Evolutionary conservation across 306 rosid species (phyloP).

Genomic region (Prunus dulcis): DNA sequence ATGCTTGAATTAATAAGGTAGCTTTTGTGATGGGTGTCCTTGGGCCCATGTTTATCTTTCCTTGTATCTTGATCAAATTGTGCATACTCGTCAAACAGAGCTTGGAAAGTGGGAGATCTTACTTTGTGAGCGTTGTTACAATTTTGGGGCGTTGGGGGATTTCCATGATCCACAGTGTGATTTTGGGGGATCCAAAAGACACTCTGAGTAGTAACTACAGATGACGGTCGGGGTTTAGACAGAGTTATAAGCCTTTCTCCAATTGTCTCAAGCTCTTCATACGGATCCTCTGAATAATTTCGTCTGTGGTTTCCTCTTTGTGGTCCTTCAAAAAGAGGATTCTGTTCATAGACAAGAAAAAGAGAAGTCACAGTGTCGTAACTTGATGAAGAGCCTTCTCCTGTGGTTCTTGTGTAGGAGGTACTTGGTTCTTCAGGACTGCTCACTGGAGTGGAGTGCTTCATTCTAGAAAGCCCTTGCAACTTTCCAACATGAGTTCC

Average conservation of each 20-base stretch:
- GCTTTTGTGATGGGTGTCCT: slow-evolving; percentile 41
- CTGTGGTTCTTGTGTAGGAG: slow-evolving; percentile 51
- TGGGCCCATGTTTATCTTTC: slow-evolving; percentile 24
- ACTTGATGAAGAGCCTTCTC: slow-evolving; percentile 58
- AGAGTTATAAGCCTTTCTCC: slow-evolving; percentile 42
- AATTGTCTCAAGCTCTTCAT: slow-evolving; percentile 39
- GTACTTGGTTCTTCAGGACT: slow-evolving; percentile 77
- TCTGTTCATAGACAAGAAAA: slow-evolving; percentile 74
- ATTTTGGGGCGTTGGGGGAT: slow-evolving; percentile 32
- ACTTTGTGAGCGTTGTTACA: slow-evolving; percentile 26
- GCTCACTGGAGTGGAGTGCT: slow-evolving; percentile 76
- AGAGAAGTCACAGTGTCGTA: slow-evolving; percentile 54
- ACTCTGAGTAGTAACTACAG: slow-evolving; percentile 36
- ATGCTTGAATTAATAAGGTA: slow-evolving; percentile 41
- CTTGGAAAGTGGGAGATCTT: slow-evolving; percentile 52
- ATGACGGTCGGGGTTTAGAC: slow-evolving; percentile 34
- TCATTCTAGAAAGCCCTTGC: slow-evolving; percentile 52
- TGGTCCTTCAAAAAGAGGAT: slow-evolving; percentile 66
- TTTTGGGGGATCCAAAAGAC: slow-evolving; percentile 57
- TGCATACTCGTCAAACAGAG: slow-evolving; percentile 38
- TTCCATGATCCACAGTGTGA: slow-evolving; percentile 41
- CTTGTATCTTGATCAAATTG: slow-evolving; percentile 38
- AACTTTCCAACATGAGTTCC: slow-evolving; percentile 39
- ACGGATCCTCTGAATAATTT: slow-evolving; percentile 38
- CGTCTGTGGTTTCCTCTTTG: slow-evolving; percentile 30